phyloP scores from a whole-genome alignment of 345 rosid genomes.

The Sisymbrium altissimum region DNA sequence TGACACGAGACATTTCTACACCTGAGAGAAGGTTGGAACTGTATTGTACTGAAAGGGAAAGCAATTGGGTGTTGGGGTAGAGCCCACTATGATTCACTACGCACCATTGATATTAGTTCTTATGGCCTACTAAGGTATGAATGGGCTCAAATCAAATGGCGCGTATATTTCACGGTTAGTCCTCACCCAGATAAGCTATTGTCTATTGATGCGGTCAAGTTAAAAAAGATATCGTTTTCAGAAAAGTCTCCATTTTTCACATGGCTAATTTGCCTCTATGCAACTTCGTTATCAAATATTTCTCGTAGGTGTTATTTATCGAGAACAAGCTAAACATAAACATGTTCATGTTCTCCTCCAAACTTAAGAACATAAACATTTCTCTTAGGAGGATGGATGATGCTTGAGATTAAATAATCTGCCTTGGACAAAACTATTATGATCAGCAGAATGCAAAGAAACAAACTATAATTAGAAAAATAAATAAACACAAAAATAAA shows the following conservation, averaged over 20 bases:
- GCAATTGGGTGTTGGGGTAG: not conserved
- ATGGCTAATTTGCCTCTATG: not conserved
- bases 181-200: not conserved
- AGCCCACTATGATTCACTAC: not conserved
- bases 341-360: no score
- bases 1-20: no score
- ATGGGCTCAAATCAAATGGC: not conserved
- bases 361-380: no score
- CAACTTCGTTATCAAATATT: not conserved
- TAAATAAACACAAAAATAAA: no score
- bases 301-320: not conserved
- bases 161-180: not conserved
- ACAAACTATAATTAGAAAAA: no score
- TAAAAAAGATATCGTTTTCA: not conserved
- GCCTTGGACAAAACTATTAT: no score
- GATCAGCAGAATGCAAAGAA: no score
- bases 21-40: no score
- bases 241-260: not conserved
- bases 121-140: not conserved
- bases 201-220: not conserved
- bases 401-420: no score
- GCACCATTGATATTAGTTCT: not conserved
- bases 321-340: no score
- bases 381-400: no score
- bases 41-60: no score